Evolutionary conservation across 805 yeast species (phyloP), one percentile per base, ranked within the genome.

Genomic region (Ogataea pini): DNA sequence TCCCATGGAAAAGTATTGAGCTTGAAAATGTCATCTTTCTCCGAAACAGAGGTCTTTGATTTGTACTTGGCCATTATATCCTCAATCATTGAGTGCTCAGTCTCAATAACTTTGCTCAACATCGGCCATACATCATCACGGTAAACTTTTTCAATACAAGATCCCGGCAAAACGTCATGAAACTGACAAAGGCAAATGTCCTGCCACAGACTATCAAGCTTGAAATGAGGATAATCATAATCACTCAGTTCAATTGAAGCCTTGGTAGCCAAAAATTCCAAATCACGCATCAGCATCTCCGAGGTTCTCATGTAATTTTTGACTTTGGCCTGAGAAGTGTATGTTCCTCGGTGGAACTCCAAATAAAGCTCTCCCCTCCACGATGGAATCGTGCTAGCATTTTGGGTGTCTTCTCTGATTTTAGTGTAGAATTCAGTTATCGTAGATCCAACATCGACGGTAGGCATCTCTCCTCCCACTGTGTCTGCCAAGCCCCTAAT

Each of bases 111-210:
- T 13, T 74, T 69, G 5, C 71, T 72, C 58, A 91, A 76, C 79
- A 88, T 83, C 27, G 92, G 91, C 62, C 83, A 79, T 8, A 92
- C 97, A 59, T 86, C 94, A 58, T 89, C 90, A 42, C 79, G 82
- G 63, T 94, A 92, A 12, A 94, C 97, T 82, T 89, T 81, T 53
- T 89, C 96, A 60, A 92, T 92, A 68, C 96, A 89, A 5, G 96
- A 85, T 2, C 99, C 99, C 2, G 99, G 99, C 44, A 94, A 75
- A n/a, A 92, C 97, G 71, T 92, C 99, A 67, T 92, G 99, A 72
- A 92, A 92, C 65, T 92, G 98, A 63, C 96, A 90, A 47, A 94
- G 72, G 52, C 90, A 80, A 17, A 92, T 81, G 65, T 88, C 83
- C 64, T 89, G 92, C 99, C 99, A 92, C 51, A 92, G 66, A 2